Percentiles rank a stretch among this genome's conserved stretches.
Conservation (phyloP, 768 basidiomycete species). For the Lactarius trivialis region DNA sequence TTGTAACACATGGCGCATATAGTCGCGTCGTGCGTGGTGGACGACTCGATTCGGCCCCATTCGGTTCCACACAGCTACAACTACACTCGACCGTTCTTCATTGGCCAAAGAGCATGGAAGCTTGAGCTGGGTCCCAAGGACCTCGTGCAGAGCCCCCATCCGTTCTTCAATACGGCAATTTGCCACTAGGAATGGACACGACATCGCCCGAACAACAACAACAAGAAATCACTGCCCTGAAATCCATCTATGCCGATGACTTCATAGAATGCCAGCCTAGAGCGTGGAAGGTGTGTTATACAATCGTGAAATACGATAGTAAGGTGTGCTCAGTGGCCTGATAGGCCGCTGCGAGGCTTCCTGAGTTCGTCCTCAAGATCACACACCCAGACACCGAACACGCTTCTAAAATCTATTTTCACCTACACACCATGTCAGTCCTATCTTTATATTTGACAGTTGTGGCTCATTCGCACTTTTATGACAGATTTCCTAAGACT, state of each 20-base stretch:
- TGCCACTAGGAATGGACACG: conserved; percentile 50
- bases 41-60: not conserved
- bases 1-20: not conserved
- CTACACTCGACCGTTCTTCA: not conserved
- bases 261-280: conserved; percentile 68
- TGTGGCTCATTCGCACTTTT: not conserved
- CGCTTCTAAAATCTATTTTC: conserved; percentile 52
- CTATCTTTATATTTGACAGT: not conserved
- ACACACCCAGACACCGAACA: conserved; percentile 54
- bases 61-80: not conserved
- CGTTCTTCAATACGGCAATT: conserved; percentile 15
- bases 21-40: not conserved
- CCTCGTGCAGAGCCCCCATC: conserved; percentile 43
- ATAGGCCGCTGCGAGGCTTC: conserved; percentile 61
- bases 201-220: conserved; percentile 56
- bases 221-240: conserved; percentile 69
- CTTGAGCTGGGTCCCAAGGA: conserved; percentile 71
- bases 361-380: conserved; percentile 72
- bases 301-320: conserved; percentile 1
- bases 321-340: conserved; percentile 4
- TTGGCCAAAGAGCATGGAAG: conserved; percentile 43
- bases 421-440: conserved; percentile 65
- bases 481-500: conserved; percentile 65
- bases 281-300: conserved; percentile 66
- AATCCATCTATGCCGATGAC: conserved; percentile 75